phyloP scores from a whole-genome alignment of 2,329 filamentous ascomycete genomes.

The Fonsecaea multimorphosa region DNA sequence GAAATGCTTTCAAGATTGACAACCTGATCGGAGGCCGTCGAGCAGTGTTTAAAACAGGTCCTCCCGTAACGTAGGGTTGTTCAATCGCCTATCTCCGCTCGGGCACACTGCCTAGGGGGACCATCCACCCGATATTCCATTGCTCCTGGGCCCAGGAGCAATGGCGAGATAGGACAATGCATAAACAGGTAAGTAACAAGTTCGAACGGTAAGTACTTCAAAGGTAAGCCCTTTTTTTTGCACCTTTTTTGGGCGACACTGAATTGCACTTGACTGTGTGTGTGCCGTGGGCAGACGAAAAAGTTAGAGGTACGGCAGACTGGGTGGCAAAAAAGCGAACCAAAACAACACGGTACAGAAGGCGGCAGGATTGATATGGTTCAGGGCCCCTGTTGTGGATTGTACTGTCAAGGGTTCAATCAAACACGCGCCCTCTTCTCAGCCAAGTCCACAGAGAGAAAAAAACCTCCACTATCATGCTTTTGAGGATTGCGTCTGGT shows the following conservation, averaged over 20 bases:
- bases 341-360: background rate
- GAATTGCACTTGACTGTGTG: background rate
- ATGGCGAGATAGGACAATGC: constrained; percentile 1
- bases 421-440: background rate
- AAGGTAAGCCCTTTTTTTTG: background rate
- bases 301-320: background rate
- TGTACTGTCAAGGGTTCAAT: background rate
- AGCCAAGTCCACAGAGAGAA: background rate
- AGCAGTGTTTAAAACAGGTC: background rate
- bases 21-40: background rate
- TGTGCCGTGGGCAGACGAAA: background rate
- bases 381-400: background rate
- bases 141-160: background rate
- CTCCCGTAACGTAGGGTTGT: constrained; percentile 1
- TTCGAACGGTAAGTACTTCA: background rate
- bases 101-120: constrained; percentile 1
- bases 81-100: constrained; percentile 2
- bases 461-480: background rate
- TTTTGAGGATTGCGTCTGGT: no score
- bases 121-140: background rate
- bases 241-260: background rate
- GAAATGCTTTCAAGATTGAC: background rate
- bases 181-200: background rate
- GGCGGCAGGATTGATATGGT: background rate
- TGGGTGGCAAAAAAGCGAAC: background rate